Base-by-base conservation (phyloP, 129 eudicot species). In the Erigeron canadensis region DNA sequence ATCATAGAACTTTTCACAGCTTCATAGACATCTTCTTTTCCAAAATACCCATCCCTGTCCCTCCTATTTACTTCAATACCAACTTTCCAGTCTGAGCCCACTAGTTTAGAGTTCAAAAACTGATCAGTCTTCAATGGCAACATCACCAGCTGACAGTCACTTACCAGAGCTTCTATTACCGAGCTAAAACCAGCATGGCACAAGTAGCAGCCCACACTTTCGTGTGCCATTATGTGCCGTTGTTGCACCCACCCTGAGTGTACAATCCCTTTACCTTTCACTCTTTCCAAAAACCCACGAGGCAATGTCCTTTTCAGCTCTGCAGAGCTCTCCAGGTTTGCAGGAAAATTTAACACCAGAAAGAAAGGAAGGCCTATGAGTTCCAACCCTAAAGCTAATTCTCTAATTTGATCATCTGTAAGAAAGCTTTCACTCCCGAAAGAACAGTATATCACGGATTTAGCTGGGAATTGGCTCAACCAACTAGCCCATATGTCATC, bases 171-270 rank as follows among this genome's bases (percentile, higher is more conserved):
- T 59, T 87, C 93, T 3, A 84, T 63, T 19, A 87, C 72, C 3
- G 86, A 87, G 64, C 86, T 81, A 41, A 79, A 81, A 38, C 89
- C 86, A 8, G 79, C 81, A 65, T 87, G 92, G 22, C 44, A 50
- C 23, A 86, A 16, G 21, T 65, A 83, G 17, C 86, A 84, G 34
- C 93, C 87, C 0, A 87, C 84, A 37, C 81, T 87, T 6, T 48
- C 59, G 15, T 86, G 93, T 8, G 87, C 87, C 44, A 87, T 47
- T 3, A 87, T 87, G 50, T 81, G 87, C 17, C 69, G 83, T 47
- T 87, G 89, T 60, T 84, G 89, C 61, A 87, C 89, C 93, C 87
- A 87, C 60, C 93, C 89, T 16, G 78, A 75, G 13, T 80, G 86
- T 17, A 81, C 86, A 41, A 84, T 22, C 15, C 83, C 86, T 65